phyloP scores from a whole-genome alignment of 2,329 filamentous ascomycete species.

The Aspergillus awamori region DNA sequence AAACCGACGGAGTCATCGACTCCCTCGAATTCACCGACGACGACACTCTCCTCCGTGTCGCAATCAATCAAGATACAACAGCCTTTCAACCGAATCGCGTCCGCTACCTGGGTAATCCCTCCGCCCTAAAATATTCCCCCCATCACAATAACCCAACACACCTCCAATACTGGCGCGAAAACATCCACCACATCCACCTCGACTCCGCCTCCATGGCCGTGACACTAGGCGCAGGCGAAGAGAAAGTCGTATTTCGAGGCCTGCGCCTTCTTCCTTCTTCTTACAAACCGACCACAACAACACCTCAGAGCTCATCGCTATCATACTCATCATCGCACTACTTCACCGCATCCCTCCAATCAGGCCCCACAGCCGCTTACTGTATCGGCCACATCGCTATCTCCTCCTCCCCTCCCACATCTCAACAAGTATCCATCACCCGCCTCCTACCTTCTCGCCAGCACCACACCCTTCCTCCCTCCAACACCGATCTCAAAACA shows the following conservation, averaged over 20 bases:
- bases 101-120: constrained; percentile 25
- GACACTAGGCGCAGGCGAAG: constrained; percentile 11
- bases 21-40: constrained; percentile 24
- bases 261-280: constrained; percentile 19
- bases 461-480: not conserved
- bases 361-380: constrained; percentile 16
- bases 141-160: not conserved
- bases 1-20: constrained; percentile 24
- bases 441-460: constrained; percentile 18
- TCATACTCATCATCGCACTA: constrained; percentile 1
- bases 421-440: constrained; percentile 7
- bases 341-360: constrained; percentile 23
- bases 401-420: not conserved
- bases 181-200: constrained; percentile 22
- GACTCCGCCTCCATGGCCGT: constrained; percentile 24
- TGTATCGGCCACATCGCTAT: constrained; percentile 20
- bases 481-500: not conserved
- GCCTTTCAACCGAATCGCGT: constrained; percentile 22
- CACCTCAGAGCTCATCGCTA: not conserved
- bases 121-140: not conserved
- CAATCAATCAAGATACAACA: constrained; percentile 21
- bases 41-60: constrained; percentile 25
- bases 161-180: constrained; percentile 24
- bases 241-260: constrained; percentile 19
- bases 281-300: constrained; percentile 6